Percentiles rank a stretch among this genome's conserved stretches.
These are phyloP conservation scores for Candida schatavii DNA, from an alignment of 805 yeast species.

Conservation along the genomic window DNA sequence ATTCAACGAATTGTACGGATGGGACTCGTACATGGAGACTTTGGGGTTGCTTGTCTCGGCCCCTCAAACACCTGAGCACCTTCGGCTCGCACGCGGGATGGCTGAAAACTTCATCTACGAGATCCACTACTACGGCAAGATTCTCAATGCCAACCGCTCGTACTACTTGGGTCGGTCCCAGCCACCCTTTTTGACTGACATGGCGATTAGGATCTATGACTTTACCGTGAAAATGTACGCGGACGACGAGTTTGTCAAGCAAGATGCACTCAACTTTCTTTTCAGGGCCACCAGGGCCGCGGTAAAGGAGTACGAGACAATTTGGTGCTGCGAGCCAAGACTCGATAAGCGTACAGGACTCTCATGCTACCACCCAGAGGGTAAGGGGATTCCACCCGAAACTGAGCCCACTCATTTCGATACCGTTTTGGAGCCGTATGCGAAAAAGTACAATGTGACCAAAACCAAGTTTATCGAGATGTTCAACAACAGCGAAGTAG, in stretches of 20 bases:
- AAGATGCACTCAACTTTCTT: conserved; percentile 56
- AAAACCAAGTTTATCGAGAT: conserved; percentile 59
- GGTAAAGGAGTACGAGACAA: conserved; percentile 75
- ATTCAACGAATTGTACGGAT: conserved; percentile 93
- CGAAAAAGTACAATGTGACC: conserved; percentile 53
- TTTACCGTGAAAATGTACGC: conserved; percentile 49
- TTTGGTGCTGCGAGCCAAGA: conserved; percentile 79
- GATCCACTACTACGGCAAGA: conserved; percentile 85
- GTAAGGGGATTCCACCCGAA: conserved; percentile 94
- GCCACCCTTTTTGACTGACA: conserved; percentile 95
- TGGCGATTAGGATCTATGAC: conserved; percentile 70
- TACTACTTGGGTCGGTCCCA: conserved; percentile 91
- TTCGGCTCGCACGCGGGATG: conserved; percentile 82
- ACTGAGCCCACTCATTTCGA: conserved; percentile 89
- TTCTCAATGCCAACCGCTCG: conserved; percentile 89
- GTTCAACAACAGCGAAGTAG: conserved; percentile 64
- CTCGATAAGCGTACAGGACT: conserved; percentile 70
- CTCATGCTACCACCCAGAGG: conserved; percentile 88
- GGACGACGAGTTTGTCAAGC: conserved; percentile 30
- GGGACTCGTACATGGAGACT: conserved; percentile 96
- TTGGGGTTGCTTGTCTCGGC: conserved; percentile 71
- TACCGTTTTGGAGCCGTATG: conserved; percentile 64
- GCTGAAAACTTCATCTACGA: conserved; percentile 90
- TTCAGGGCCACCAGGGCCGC: conserved; percentile 70
- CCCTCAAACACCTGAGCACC: conserved; percentile 36